Base-by-base conservation (phyloP, 2,329 filamentous ascomycete genomes). In the Helminthosporium solani region DNA sequence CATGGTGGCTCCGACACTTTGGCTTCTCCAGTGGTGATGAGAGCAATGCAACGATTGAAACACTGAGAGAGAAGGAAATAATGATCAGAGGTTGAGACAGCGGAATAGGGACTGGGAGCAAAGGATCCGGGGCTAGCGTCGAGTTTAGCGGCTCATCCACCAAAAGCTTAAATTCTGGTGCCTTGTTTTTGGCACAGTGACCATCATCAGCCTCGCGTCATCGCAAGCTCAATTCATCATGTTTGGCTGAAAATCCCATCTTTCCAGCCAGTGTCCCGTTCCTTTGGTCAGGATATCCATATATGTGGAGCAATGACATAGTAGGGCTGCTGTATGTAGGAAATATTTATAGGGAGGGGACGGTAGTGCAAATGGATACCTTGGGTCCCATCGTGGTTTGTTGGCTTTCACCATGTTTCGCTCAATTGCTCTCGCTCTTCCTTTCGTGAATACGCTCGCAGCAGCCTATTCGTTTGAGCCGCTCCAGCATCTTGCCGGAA, bases 401-500 rank as follows among this genome's bases (percentile, higher is more conserved):
- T 21, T 40, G 30, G 37, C 41, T 37, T 12, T 37, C 40, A 50
- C 12, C 15, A 57, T 57, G 54, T 42, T 64, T 35, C 52, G 54
- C 37, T 55, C 58, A 33, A 50, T 67, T 45, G 53, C 54, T 47
- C 43, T 66, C 19, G 47, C 51, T 9, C 28, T 60, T 38, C 25
- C 49, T 34, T 23, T 54, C 41, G 57, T 61, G 52, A 60, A 58
- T 47, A 49, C 56, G 36, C 57, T 54, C 14, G 42, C 54, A 30
- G 63, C 63, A 55, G 60, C 55, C 11, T 76, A 74, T 47, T 60
- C 62, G 1, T 78, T 78, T 57, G 66, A 78, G 44, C 75, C 75
- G 8, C 58, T 78, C 16, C 52, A 75, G 50, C 76, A 79, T 61
- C 67, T 78, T 2, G 72, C 76, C 20, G 76, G 76, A 39, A 75